phyloP scores from a whole-genome alignment of 441 rosid genomes.

The Daphne laureola region DNA sequence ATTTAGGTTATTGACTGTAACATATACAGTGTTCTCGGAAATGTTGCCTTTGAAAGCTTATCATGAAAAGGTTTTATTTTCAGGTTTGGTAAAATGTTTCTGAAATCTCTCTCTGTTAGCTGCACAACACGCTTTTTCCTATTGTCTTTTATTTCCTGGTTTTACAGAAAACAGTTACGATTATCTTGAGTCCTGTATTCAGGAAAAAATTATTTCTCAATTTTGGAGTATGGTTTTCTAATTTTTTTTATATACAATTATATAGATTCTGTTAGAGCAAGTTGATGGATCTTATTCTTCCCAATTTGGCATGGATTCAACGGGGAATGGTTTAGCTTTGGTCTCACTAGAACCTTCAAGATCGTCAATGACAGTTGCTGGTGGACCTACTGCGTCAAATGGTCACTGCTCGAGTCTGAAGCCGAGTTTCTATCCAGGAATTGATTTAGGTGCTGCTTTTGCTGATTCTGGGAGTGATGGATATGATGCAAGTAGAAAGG shows the following conservation, averaged over 20 bases:
- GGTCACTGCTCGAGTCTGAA: slow-evolving; percentile 34
- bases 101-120: too few relatives aligned
- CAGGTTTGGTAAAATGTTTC: too few relatives aligned
- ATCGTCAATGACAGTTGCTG: slow-evolving; percentile 43
- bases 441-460: slow-evolving; percentile 24
- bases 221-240: too few relatives aligned
- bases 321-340: slow-evolving; percentile 53
- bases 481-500: slow-evolving; percentile 27
- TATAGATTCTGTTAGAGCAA: slow-evolving; percentile 53
- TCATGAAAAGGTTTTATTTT: too few relatives aligned
- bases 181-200: too few relatives aligned
- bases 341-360: slow-evolving; percentile 63
- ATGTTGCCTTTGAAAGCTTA: too few relatives aligned
- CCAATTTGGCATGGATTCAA: slow-evolving; percentile 31
- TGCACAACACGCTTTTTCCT: too few relatives aligned
- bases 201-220: too few relatives aligned
- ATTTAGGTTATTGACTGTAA: too few relatives aligned
- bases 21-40: too few relatives aligned
- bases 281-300: slow-evolving; percentile 33
- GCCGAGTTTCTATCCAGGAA: slow-evolving; percentile 34
- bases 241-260: not conserved
- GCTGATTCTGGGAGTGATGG: slow-evolving; percentile 25
- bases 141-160: too few relatives aligned
- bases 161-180: too few relatives aligned
- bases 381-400: slow-evolving; percentile 41